Percentiles rank a stretch among this genome's conserved stretches.
These are phyloP conservation scores for Pythium myriotylum DNA, from an alignment of 352 stramenopile species.

Conservation along the genomic window DNA sequence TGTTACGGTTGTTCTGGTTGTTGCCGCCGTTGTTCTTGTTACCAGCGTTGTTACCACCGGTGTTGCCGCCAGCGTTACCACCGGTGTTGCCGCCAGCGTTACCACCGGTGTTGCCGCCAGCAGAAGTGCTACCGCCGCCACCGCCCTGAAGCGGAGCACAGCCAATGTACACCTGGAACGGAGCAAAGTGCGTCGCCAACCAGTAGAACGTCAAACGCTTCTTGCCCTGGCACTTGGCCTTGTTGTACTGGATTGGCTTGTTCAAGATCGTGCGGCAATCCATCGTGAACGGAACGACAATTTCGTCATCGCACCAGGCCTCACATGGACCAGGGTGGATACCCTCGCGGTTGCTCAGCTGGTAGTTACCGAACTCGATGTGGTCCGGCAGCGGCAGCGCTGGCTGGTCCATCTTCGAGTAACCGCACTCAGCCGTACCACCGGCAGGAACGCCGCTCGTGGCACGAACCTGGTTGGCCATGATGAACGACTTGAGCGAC, in stretches of 20 bases:
- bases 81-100: neutral
- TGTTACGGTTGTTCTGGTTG: too few species aligned
- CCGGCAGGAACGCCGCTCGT: neutral
- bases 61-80: neutral
- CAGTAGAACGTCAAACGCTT: constrained; percentile 54
- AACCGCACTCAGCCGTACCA: constrained; percentile 15
- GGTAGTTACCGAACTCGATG: constrained; percentile 10
- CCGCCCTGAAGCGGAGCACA: constrained; percentile 3
- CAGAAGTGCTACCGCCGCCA: neutral
- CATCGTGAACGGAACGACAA: constrained; percentile 37
- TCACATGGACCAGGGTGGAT: constrained; percentile 41
- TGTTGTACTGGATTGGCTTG: constrained; percentile 35
- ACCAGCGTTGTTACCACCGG: neutral
- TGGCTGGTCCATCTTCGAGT: neutral
- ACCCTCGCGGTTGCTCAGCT: constrained; percentile 1
- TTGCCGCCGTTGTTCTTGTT: neutral
- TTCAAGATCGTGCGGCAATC: constrained; percentile 29
- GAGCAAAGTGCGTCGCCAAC: constrained; percentile 43
- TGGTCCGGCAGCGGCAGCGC: constrained; percentile 11
- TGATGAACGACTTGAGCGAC: constrained; percentile 15
- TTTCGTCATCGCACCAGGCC: constrained; percentile 47
- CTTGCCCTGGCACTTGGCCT: constrained; percentile 36
- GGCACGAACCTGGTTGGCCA: constrained; percentile 7
- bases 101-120: neutral
- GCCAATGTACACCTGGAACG: constrained; percentile 55